phyloP scores from a whole-genome alignment of 83 land plant genomes.

The Diphasiastrum complanatum region DNA sequence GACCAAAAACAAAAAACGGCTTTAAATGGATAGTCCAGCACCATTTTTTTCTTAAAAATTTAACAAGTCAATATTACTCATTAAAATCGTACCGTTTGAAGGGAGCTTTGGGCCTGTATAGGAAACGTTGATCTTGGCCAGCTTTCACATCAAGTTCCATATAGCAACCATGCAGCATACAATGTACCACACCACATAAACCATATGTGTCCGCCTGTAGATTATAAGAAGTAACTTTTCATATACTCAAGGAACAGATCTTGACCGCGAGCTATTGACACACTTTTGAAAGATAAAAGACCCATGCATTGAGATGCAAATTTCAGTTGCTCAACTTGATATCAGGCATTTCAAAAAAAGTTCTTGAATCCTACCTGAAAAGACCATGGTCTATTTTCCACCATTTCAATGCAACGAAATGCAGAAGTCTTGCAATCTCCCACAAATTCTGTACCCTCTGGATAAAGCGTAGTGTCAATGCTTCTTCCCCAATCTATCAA shows the following conservation, averaged over 20 bases:
- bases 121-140: slow-evolving; percentile 34
- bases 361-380: slow-evolving; percentile 50
- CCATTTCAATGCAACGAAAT: slow-evolving; percentile 88
- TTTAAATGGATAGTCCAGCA: too few relatives aligned
- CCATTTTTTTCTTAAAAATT: too few relatives aligned
- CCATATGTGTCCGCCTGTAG: slow-evolving; percentile 83
- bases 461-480: slow-evolving; percentile 73
- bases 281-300: not conserved
- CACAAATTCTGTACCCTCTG: slow-evolving; percentile 47
- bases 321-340: not conserved
- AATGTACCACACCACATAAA: slow-evolving; percentile 75
- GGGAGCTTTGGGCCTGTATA: slow-evolving; percentile 60
- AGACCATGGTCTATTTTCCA: slow-evolving; percentile 72
- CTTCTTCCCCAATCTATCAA: slow-evolving; percentile 98
- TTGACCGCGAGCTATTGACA: not conserved
- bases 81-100: slow-evolving; percentile 91
- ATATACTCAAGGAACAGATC: not conserved
- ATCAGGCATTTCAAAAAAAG: not conserved
- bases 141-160: slow-evolving; percentile 61
- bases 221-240: not conserved
- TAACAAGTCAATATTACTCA: too few relatives aligned
- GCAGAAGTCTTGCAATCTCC: slow-evolving; percentile 84
- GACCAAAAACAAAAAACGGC: too few relatives aligned
- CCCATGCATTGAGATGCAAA: slow-evolving; percentile 1
- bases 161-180: slow-evolving; percentile 79